Evolutionary conservation across 2,329 filamentous ascomycete species (phyloP), one percentile per base, ranked within the genome.

Genomic region (Fusarium pseudoanthophilum): DNA sequence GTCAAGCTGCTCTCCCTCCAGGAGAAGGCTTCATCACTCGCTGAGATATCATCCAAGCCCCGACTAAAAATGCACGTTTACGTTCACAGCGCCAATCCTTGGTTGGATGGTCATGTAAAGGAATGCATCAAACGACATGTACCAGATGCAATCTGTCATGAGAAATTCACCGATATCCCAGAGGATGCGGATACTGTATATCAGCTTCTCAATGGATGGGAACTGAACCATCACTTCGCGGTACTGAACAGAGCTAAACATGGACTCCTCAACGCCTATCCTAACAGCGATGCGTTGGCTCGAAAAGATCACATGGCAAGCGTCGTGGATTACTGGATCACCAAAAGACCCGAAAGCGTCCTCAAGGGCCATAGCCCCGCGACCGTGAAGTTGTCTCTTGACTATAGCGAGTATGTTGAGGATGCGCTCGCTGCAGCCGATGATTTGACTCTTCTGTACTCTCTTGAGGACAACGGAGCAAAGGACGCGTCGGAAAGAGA

Each of bases 361-460:
- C 72, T 83, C 4, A 78, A 69, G n/a, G 71, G 67, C 0, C 78
- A 82, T 10, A 75, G 77, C 1, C 82, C 82, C 1, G 63, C 75
- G 1, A 83, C 82, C 0, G 77, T 83, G 11, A 76, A 80, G 3
- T 55, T 83, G 16, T 79, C 79, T 10, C 79, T 83, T 11, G 82
- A 83, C 57, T 83, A 83, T 26, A 76, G 72, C 64, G 82, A 83
- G 64, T 83, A 82, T 39, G 81, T 83, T 1, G 82, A 83, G 3
- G 82, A 83, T 16, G 75, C 81, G 1, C 64, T 83, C 5, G 78
- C 79, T 24, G 81, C 81, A 4, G 81, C 82, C 0, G 82, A 83
- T 40, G 81, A 83, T 26, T 73, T 83, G 20, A 78, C 78, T 0
- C 58, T 83, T 3, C 43, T 83, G 30, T 79, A 77, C 43, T 82